Evolutionary conservation across 331 rosid species (phyloP).

Genomic region (Malus hybrid): DNA sequence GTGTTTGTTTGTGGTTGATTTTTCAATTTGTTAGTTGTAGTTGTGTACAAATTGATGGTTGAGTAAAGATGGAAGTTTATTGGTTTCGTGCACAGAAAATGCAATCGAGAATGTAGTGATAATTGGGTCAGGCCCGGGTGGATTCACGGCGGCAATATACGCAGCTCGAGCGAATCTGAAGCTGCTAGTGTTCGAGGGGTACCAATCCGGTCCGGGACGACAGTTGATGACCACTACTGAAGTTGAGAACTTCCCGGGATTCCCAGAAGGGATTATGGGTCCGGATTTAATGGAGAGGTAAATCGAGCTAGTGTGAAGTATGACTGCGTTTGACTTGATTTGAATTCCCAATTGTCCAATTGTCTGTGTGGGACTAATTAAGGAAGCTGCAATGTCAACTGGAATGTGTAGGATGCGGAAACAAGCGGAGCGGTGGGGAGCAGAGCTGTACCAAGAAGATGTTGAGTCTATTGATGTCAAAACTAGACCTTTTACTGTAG

Average conservation of each 20-base stretch:
- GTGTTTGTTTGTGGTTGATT: neutral
- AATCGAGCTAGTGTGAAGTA: neutral
- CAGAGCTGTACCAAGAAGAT: conserved; percentile 88
- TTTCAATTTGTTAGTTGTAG: neutral
- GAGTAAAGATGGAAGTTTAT: neutral
- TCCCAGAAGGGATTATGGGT: conserved; percentile 91
- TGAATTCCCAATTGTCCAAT: neutral
- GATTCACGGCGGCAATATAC: conserved; percentile 88
- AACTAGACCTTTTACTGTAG: conserved; percentile 67
- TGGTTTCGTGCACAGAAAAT: conserved; percentile 25
- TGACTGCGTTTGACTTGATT: neutral
- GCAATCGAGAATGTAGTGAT: conserved; percentile 79
- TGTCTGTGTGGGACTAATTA: neutral
- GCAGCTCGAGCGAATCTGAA: conserved; percentile 91
- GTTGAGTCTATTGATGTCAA: conserved; percentile 72
- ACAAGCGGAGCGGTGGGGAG: conserved; percentile 99
- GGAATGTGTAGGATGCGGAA: conserved; percentile 58
- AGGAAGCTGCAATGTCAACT: neutral
- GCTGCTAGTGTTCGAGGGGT: conserved; percentile 89
- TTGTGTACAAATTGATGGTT: neutral
- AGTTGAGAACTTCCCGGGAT: conserved; percentile 95
- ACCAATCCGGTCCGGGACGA: conserved; percentile 89
- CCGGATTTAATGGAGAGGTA: conserved; percentile 98
- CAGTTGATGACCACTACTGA: conserved; percentile 97
- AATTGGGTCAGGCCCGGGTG: conserved; percentile 92